These are phyloP conservation scores for Serendipita indica DNA, from an alignment of 768 basidiomycete genomes.

Conservation along the genomic window DNA sequence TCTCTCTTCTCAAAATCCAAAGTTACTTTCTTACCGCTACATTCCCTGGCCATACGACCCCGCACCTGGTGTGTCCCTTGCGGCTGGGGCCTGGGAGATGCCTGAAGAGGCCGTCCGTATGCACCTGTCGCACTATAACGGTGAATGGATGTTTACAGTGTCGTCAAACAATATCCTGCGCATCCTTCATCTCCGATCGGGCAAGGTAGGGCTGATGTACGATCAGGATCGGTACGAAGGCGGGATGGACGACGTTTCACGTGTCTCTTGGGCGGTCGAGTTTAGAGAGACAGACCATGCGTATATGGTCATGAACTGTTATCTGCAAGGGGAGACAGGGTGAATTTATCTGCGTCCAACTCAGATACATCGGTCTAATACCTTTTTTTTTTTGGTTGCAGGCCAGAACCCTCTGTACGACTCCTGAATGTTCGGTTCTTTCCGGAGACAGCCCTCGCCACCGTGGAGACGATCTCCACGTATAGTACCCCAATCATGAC, in stretches of 20 bases:
- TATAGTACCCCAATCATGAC: background rate
- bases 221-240: background rate
- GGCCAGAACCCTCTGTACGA: background rate
- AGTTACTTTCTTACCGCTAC: background rate
- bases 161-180: constrained; percentile 1
- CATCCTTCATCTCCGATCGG: constrained; percentile 1
- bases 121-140: constrained; percentile 4
- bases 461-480: background rate
- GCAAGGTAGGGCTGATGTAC: background rate
- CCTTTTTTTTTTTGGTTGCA: background rate
- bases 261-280: background rate
- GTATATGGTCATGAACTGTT: constrained; percentile 1
- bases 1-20: background rate
- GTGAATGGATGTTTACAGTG: background rate
- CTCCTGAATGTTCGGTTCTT: background rate
- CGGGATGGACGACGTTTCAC: background rate
- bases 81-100: background rate
- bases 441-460: background rate
- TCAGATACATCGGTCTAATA: background rate
- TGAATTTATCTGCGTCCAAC: background rate
- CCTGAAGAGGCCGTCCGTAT: background rate
- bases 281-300: background rate
- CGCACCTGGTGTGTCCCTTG: background rate
- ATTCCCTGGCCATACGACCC: background rate
- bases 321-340: background rate